Percentiles rank a stretch among this genome's conserved stretches.
These are phyloP conservation scores for Curvularia verruculosa DNA, from an alignment of 2,329 filamentous ascomycete genomes.

Conservation along the genomic window DNA sequence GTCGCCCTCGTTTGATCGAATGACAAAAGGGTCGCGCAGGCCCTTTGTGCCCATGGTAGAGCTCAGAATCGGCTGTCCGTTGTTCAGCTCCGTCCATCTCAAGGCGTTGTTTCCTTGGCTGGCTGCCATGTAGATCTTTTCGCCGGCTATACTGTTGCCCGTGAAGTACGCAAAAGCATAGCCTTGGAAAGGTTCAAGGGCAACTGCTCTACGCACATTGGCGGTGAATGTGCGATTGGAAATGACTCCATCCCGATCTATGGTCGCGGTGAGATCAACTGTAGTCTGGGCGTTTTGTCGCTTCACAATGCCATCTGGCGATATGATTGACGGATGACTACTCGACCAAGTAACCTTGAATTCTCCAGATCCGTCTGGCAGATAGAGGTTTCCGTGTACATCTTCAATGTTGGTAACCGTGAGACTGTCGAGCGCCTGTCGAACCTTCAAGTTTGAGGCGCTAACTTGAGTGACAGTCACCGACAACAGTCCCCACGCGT, in stretches of 20 bases:
- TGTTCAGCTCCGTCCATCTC: conserved; percentile 59
- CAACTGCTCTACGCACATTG: conserved; percentile 43
- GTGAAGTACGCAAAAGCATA: conserved; percentile 63
- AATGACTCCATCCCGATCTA: conserved; percentile 27
- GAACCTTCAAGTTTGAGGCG: conserved; percentile 2
- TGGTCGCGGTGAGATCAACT: conserved; percentile 49
- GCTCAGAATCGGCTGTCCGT: conserved; percentile 54
- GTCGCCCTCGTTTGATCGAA: conserved; percentile 58
- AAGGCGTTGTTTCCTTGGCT: conserved; percentile 61
- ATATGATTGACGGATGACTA: conserved; percentile 44
- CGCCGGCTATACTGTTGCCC: conserved; percentile 52
- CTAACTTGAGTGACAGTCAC: conserved; percentile 8
- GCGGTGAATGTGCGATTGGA: conserved; percentile 44
- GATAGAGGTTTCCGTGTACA: conserved; percentile 49
- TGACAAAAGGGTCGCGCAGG: conserved; percentile 61
- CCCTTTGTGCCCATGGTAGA: conserved; percentile 58
- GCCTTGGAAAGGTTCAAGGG: conserved; percentile 49
- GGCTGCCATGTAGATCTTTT: conserved; percentile 61
- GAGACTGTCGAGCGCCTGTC: conserved; percentile 22
- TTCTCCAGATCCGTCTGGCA: conserved; percentile 43
- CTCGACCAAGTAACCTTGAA: conserved; percentile 48
- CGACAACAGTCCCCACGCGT: conserved; percentile 13
- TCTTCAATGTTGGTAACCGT: conserved; percentile 45
- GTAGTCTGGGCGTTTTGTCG: conserved; percentile 36
- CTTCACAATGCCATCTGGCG: conserved; percentile 46